Evolutionary conservation across 164 flowering plant species (phyloP), one percentile per base, ranked within the genome.

Genomic region (Vitis amurensis): DNA sequence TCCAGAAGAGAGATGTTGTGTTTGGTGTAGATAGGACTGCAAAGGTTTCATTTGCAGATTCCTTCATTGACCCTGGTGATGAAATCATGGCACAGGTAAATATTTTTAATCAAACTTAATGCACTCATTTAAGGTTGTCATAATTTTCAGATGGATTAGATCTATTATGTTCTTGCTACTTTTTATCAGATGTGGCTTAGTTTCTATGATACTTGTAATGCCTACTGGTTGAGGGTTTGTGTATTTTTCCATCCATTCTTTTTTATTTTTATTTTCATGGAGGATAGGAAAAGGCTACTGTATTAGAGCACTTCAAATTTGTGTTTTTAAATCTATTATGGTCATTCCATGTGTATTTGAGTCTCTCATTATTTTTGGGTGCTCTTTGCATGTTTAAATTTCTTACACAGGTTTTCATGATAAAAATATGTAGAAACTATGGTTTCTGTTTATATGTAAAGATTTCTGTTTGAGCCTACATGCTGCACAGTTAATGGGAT

Each of bases 21-120:
- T 89, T 94, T 84, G 97, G 98, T 68, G 86, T 84, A 76, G 97
- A 94, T 76, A 89, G 91, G 76, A 82, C 89, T 77, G 97, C 98
- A 23, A 94, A 91, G 80, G 92, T 94, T 76, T 86, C 97, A 16
- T 94, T 94, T 85, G 97, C 97, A 63, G 98, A 92, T 80, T 92
- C 98, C 37, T 91, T 92, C 68, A 87, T 87, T 77, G 95, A 94
- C 77, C 97, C 97, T 14, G 97, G 94, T 69, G 97, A 94, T 79
- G 97, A 88, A 71, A 82, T 94, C 61, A 92, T 94, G 98, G 87
- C 97, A 55, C 93, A 94, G 97, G 98, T 94, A 86, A 72, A 11
- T 30, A 9, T 27, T 61, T 70, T 51, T 47, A 8, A 51, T 29
- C 48, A 17, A 29, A 51, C 13, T 65, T 52, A 12, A 13, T 23